Conservation (phyloP, 129 eudicot genomes). For the Flaveria sonorensis region DNA sequence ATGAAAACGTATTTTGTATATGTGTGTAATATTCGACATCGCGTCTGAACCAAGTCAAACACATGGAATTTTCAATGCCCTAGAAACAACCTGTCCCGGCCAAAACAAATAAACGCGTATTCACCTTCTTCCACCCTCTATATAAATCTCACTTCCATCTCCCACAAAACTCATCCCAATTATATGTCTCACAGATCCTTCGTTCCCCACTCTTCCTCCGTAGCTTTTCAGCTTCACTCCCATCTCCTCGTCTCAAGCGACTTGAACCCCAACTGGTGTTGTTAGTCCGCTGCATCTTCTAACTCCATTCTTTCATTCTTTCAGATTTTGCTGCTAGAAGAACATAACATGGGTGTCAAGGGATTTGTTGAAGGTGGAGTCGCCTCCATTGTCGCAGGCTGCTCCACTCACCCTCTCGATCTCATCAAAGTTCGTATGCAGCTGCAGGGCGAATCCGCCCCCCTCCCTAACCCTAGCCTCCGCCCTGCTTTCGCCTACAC, state of each 20-base stretch:
- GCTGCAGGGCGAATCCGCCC: conserved; percentile 65
- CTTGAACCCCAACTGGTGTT: conserved; percentile 34
- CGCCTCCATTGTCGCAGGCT: conserved; percentile 75
- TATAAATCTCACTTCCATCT: conserved; percentile 24
- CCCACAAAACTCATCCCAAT: background rate
- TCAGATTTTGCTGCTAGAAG: background rate
- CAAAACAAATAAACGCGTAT: background rate
- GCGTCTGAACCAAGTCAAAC: background rate
- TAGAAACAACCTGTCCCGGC: conserved; percentile 12
- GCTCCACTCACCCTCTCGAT: conserved; percentile 78
- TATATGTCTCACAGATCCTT: conserved; percentile 45
- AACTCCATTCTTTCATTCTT: background rate
- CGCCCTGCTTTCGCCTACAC: conserved; percentile 41
- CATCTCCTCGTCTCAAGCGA: conserved; percentile 47
- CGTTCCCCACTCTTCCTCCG: conserved; percentile 44
- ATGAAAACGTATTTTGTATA: background rate
- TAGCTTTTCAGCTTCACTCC: conserved; percentile 47
- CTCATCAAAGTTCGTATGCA: conserved; percentile 84
- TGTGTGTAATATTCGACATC: background rate
- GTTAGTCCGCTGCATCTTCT: background rate
- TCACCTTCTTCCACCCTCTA: background rate
- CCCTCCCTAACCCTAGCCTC: background rate
- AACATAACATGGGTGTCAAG: conserved; percentile 57
- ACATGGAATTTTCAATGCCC: background rate
- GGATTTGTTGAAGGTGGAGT: conserved; percentile 73